phyloP scores from a whole-genome alignment of 257 asterid genomes.

The Nyctanthes arbortristis region DNA sequence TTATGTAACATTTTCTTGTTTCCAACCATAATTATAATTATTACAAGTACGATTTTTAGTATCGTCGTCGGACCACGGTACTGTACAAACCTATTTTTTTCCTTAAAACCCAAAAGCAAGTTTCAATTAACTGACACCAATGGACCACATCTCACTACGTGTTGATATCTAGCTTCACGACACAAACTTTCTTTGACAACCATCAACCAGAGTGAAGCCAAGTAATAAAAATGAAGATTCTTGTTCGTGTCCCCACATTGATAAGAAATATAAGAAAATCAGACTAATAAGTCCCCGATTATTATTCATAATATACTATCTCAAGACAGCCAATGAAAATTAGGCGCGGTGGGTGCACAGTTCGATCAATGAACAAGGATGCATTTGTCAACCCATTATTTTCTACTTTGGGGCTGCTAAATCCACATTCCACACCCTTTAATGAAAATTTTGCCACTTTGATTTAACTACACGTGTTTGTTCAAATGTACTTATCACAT shows the following conservation, averaged over 20 bases:
- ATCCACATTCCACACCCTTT: conserved; percentile 35
- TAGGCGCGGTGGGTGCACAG: background rate
- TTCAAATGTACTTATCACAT: conserved; percentile 11
- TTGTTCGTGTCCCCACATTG: no score
- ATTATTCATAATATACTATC: no score
- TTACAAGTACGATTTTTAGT: no score
- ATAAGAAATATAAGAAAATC: no score
- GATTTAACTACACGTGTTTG: conserved; percentile 11
- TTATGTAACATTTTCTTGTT: background rate
- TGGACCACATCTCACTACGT: background rate
- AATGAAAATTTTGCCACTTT: conserved; percentile 2
- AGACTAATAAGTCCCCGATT: no score
- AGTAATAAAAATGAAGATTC: no score
- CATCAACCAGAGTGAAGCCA: no score
- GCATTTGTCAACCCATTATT: background rate
- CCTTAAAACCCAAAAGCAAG: background rate
- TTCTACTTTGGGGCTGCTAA: conserved; percentile 13
- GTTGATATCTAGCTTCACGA: background rate
- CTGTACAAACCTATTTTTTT: background rate
- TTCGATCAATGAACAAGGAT: background rate
- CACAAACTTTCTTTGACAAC: no score
- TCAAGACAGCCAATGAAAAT: background rate
- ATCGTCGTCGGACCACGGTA: background rate
- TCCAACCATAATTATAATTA: background rate
- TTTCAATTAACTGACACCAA: background rate